phyloP scores from a whole-genome alignment of 164 flowering plant species.

The Magnolia officinalis region DNA sequence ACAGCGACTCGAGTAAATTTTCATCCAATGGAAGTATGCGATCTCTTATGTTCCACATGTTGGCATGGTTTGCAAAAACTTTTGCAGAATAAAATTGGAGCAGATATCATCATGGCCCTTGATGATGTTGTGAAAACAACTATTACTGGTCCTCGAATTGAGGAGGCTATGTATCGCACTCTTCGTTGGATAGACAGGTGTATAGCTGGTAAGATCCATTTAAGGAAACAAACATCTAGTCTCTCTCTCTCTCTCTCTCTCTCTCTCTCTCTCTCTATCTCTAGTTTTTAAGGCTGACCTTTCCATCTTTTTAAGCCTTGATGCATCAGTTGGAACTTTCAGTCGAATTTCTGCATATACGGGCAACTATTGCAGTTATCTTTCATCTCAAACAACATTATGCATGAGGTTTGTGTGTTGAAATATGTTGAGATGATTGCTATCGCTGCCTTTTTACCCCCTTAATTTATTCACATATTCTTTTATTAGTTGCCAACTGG shows the following conservation, averaged over 20 bases:
- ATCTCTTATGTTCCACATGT: slow-evolving; percentile 5
- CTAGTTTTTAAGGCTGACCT: not conserved
- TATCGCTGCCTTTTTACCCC: too few species aligned
- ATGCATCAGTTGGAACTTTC: not conserved
- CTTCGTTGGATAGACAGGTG: slow-evolving; percentile 99
- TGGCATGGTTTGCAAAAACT: not conserved
- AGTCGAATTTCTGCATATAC: not conserved
- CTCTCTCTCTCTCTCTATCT: too few species aligned
- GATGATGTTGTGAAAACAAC: slow-evolving; percentile 97
- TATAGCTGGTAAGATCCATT: slow-evolving; percentile 54
- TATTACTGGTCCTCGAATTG: slow-evolving; percentile 86
- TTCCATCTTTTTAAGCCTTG: not conserved
- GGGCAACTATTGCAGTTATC: not conserved
- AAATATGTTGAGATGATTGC: too few species aligned
- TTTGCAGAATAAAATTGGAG: slow-evolving; percentile 93
- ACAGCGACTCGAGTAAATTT: not conserved
- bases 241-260: not conserved
- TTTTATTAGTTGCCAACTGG: too few species aligned
- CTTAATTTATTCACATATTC: too few species aligned
- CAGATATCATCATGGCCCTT: slow-evolving; percentile 98
- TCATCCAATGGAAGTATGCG: not conserved
- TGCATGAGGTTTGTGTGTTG: not conserved
- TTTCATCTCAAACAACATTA: not conserved
- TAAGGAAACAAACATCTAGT: not conserved
- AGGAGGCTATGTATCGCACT: slow-evolving; percentile 98